Evolutionary conservation across 371 early-diverging fungal species (phyloP).

Genomic region (Mortierella sp.): DNA sequence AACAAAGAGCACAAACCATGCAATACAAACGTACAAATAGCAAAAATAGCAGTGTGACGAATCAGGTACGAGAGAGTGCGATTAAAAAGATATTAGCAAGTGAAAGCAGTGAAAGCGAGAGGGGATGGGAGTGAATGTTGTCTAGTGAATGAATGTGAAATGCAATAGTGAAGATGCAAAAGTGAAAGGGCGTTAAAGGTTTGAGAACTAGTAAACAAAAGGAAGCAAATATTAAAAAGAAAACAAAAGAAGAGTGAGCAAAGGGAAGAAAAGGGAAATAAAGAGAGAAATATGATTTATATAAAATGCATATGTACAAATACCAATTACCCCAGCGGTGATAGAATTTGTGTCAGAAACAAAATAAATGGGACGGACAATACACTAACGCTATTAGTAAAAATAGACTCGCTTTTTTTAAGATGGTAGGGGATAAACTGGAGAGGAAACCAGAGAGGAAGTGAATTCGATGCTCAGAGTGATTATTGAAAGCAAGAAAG

Average conservation of each 20-base stretch:
- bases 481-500: no score
- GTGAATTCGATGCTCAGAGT: background rate
- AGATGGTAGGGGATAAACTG: no score
- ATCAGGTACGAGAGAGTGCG: no score
- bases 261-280: background rate
- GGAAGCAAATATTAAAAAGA: background rate
- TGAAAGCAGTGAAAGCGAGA: no score
- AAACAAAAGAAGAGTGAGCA: background rate
- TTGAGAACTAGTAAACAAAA: background rate
- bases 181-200: background rate
- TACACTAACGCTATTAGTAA: constrained; percentile 7
- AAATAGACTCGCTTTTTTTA: background rate
- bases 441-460: background rate
- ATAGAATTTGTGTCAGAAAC: constrained; percentile 5
- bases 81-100: no score
- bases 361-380: background rate
- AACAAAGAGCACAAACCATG: background rate
- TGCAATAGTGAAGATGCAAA: background rate
- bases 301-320: no score
- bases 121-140: no score
- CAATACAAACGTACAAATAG: background rate
- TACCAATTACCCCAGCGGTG: background rate
- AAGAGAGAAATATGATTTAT: background rate
- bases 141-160: background rate
- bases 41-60: background rate